Evolutionary conservation across 2,329 filamentous ascomycete species (phyloP).

Genomic region (Aspergillus amoenus): DNA sequence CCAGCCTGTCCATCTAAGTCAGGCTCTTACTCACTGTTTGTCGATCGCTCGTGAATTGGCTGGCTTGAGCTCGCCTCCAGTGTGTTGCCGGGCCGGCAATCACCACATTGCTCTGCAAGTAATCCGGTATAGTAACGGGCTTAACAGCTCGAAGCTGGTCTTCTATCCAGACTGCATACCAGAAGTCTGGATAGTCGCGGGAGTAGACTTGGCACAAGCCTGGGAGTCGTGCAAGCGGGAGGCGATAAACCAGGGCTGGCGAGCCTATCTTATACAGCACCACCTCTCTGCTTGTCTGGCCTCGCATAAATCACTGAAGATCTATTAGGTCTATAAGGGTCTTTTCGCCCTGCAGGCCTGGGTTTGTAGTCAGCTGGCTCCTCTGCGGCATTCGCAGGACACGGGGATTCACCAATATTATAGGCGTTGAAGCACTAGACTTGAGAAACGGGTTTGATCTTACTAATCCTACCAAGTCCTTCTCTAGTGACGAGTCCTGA

Average conservation of each 20-base stretch:
- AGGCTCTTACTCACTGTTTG: not conserved
- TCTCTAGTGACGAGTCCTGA: not conserved
- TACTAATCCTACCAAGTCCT: not conserved
- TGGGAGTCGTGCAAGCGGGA: not conserved
- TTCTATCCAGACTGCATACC: not conserved
- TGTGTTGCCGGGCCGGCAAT: not conserved
- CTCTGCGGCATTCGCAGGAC: not conserved
- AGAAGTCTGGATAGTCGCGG: not conserved
- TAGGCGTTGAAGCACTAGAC: not conserved
- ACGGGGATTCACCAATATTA: not conserved
- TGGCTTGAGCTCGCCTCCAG: not conserved
- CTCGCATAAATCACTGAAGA: not conserved
- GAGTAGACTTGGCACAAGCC: not conserved
- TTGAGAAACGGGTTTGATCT: not conserved
- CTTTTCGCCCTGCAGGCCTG: not conserved
- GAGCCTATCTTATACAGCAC: not conserved
- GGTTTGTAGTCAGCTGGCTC: not conserved
- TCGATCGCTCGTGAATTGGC: not conserved
- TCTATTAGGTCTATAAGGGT: not conserved
- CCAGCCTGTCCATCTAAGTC: not conserved
- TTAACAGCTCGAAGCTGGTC: not conserved
- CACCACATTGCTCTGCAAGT: not conserved
- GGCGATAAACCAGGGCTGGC: not conserved
- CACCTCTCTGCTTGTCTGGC: not conserved
- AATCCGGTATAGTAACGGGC: not conserved